A percentile compares a stretch with the other conserved stretches of the same genome.
Evolutionary conservation across 2,329 filamentous ascomycete species (phyloP).

Genomic region (Drechslerella coelobrocha): DNA sequence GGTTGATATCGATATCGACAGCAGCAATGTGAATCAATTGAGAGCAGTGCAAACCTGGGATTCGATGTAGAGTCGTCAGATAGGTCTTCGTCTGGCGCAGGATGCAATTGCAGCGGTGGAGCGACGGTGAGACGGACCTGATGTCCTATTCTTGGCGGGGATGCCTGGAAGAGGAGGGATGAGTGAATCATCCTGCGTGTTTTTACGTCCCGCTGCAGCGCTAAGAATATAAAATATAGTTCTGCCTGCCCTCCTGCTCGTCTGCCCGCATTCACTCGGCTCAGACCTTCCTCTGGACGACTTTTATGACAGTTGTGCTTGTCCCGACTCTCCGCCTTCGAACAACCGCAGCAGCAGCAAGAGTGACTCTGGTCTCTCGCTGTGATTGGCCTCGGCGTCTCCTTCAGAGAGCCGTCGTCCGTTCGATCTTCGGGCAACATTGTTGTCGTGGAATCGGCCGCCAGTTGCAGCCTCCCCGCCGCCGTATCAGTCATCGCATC

Average conservation of each 20-base stretch:
- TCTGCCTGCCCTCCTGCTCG: not conserved
- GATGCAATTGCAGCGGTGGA: not conserved
- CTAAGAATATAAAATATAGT: slow-evolving; percentile 7
- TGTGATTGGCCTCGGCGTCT: not conserved
- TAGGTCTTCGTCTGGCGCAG: not conserved
- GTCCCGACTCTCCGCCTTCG: not conserved
- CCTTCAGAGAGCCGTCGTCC: no score
- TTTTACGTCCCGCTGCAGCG: no score
- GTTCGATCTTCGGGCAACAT: not conserved
- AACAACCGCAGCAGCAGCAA: not conserved
- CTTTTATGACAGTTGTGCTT: not conserved
- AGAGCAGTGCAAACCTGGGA: not conserved
- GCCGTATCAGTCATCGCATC: not conserved
- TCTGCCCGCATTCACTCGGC: not conserved
- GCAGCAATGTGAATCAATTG: not conserved
- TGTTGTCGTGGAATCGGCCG: not conserved
- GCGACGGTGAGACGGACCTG: not conserved
- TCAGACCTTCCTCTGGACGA: not conserved
- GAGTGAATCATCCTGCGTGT: not conserved
- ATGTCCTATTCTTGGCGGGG: no score
- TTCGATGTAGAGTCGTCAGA: not conserved
- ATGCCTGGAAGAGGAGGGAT: not conserved
- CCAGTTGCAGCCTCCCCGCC: slow-evolving; percentile 1
- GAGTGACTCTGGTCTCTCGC: not conserved
- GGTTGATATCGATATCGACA: not conserved